phyloP scores from a whole-genome alignment of 306 rosid species.

The Cucurbita maxima region DNA sequence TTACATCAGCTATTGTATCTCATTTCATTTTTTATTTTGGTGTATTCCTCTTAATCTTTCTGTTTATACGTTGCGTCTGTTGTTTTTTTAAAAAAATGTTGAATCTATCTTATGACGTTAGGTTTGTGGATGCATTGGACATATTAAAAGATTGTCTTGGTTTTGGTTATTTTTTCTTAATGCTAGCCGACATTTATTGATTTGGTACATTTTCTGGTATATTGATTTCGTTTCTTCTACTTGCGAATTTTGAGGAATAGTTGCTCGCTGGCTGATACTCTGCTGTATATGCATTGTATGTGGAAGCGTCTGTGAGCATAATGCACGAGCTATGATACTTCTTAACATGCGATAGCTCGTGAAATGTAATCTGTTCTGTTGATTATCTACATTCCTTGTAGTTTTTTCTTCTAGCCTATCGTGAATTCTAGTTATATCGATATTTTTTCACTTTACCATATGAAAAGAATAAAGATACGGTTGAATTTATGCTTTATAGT shows the following conservation, averaged over 20 bases:
- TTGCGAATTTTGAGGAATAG: not conserved
- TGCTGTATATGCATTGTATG: not conserved
- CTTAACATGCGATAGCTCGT: not conserved
- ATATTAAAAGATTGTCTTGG: not conserved
- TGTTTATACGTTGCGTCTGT: not conserved
- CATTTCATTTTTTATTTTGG: not conserved
- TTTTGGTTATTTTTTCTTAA: not conserved
- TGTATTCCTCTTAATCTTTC: not conserved
- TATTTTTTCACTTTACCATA: not conserved
- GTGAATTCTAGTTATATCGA: not conserved
- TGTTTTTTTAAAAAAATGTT: not conserved
- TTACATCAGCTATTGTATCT: not conserved
- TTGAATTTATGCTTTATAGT: not conserved
- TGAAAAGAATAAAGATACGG: not conserved
- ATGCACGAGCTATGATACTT: not conserved
- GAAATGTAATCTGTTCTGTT: not conserved
- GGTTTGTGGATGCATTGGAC: not conserved
- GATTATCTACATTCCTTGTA: not conserved
- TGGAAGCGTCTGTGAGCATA: not conserved
- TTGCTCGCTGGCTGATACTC: not conserved
- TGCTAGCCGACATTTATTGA: not conserved
- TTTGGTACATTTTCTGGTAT: not conserved
- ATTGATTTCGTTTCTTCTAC: not conserved
- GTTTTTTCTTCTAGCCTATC: not conserved
- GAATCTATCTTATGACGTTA: not conserved